Evolutionary conservation across 1,284 basidiomycete species (phyloP).

Genomic region (Sporisorium graminicola): DNA sequence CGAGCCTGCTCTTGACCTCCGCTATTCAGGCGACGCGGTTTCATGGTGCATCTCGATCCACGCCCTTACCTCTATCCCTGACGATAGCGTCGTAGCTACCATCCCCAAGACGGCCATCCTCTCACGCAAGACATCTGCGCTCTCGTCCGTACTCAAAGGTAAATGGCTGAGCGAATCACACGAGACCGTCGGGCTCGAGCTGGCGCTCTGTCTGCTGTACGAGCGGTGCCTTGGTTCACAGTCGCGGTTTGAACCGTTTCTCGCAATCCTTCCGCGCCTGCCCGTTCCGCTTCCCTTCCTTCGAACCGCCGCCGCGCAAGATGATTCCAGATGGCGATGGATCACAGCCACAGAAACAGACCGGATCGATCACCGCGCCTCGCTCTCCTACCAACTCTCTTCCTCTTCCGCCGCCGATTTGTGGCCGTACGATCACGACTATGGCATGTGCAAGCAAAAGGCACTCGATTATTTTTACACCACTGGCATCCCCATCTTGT

Average conservation of each 20-base stretch:
- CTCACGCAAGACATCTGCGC: conserved; percentile 41
- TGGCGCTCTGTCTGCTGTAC: conserved; percentile 58
- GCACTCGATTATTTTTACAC: conserved; percentile 35
- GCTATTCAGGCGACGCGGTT: conserved; percentile 9
- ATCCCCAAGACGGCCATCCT: conserved; percentile 51
- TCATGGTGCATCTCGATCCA: conserved; percentile 40
- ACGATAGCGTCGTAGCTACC: conserved; percentile 24
- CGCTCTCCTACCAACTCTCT: conserved; percentile 5
- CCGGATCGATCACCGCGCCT: conserved; percentile 20
- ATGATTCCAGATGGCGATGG: conserved; percentile 12
- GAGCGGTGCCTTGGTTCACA: conserved; percentile 39
- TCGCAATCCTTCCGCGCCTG: conserved; percentile 42
- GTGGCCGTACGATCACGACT: conserved; percentile 35
- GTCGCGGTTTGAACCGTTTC: conserved; percentile 47
- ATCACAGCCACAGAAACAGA: conserved; percentile 45
- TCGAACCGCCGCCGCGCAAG: conserved; percentile 3
- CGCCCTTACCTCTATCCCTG: conserved; percentile 10
- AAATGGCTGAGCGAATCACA: conserved; percentile 31
- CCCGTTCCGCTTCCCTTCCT: conserved; percentile 39
- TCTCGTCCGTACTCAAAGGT: conserved; percentile 17
- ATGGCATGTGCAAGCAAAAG: conserved; percentile 35
- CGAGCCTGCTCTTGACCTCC: conserved; percentile 20
- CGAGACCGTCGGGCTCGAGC: conserved; percentile 41
- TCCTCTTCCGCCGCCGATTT: neutral
- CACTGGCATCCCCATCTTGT: conserved; percentile 28